Evolutionary conservation across 1,284 basidiomycete species (phyloP).

Genomic region (Trametes pubescens): DNA sequence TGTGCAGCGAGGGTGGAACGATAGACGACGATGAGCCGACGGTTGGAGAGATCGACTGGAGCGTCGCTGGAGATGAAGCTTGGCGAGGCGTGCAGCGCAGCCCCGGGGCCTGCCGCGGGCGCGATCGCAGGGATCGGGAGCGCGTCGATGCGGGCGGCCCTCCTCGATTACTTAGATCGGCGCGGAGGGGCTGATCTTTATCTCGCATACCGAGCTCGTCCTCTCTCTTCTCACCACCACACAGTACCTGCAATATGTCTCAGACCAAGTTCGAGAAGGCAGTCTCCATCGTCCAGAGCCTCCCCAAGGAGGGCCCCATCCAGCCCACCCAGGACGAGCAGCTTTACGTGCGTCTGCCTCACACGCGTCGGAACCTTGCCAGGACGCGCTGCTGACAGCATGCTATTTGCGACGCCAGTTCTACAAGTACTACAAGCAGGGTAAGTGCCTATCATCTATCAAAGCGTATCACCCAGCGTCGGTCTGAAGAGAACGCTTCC

Average conservation of each 20-base stretch:
- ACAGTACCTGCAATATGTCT: slow-evolving; percentile 54
- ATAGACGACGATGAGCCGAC: slow-evolving; percentile 3
- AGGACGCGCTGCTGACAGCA: slow-evolving; percentile 11
- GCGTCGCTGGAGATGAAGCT: slow-evolving; percentile 28
- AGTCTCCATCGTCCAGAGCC: slow-evolving; percentile 68
- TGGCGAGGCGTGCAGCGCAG: slow-evolving; percentile 14
- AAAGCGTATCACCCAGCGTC: slow-evolving; percentile 3
- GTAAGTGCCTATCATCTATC: slow-evolving; percentile 46
- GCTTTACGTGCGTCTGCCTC: slow-evolving; percentile 68
- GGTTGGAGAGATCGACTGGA: slow-evolving; percentile 18
- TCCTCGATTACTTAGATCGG: slow-evolving; percentile 65
- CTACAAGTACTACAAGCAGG: slow-evolving; percentile 94
- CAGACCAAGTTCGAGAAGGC: slow-evolving; percentile 83
- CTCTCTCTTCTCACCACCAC: slow-evolving; percentile 16
- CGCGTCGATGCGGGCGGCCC: slow-evolving; percentile 58
- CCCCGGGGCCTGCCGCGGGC: slow-evolving; percentile 29
- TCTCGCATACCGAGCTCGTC: slow-evolving; percentile 8
- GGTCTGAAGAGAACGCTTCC: slow-evolving; percentile 15
- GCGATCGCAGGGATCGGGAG: slow-evolving; percentile 31
- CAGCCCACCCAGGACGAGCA: slow-evolving; percentile 80
- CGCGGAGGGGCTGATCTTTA: slow-evolving; percentile 23
- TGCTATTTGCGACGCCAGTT: slow-evolving; percentile 61
- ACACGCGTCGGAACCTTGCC: slow-evolving; percentile 9
- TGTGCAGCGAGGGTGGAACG: slow-evolving; percentile 8
- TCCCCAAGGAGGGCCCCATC: slow-evolving; percentile 86